A percentile compares a stretch with the other conserved stretches of the same genome.
These are phyloP conservation scores for Pythium periplocum DNA, from an alignment of 352 stramenopile species.

Conservation along the genomic window DNA sequence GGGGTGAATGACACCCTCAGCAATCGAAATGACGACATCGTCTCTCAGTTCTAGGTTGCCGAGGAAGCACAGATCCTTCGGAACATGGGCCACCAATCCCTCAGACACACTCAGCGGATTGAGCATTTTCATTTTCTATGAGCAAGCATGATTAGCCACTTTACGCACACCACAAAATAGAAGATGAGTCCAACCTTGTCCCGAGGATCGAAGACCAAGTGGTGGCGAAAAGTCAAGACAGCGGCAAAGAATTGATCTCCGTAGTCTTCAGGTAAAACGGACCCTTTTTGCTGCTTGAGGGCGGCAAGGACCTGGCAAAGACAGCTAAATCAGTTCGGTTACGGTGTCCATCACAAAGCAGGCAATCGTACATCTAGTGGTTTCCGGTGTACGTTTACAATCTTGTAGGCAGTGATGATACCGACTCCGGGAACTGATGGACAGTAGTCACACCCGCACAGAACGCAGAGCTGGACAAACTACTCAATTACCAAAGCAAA, in stretches of 20 bases:
- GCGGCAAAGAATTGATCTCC: conserved; percentile 45
- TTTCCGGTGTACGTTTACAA: conserved; percentile 47
- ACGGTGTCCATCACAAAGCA: neutral
- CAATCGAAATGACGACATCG: conserved; percentile 48
- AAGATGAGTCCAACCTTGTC: conserved; percentile 31
- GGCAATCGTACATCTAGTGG: conserved; percentile 32
- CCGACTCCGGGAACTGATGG: conserved; percentile 66
- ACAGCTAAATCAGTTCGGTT: neutral
- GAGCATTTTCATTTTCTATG: conserved; percentile 74
- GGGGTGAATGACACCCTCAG: conserved; percentile 53
- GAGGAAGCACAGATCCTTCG: conserved; percentile 57
- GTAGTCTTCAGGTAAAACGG: conserved; percentile 35
- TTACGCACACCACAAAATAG: conserved; percentile 4
- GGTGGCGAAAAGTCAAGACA: conserved; percentile 84
- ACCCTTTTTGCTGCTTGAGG: conserved; percentile 42
- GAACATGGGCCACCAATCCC: conserved; percentile 45
- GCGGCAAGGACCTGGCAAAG: conserved; percentile 39
- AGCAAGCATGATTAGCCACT: conserved; percentile 12
- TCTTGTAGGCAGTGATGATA: conserved; percentile 78
- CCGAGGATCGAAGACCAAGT: conserved; percentile 83
- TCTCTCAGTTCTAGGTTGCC: conserved; percentile 60
- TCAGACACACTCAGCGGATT: conserved; percentile 55
- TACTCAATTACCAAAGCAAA: conserved; percentile 9
- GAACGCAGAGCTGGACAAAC: conserved; percentile 82
- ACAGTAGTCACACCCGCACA: conserved; percentile 89